These are phyloP conservation scores for Gaeumannomyces sp. DNA, from an alignment of 2,329 filamentous ascomycete species.

Conservation along the genomic window DNA sequence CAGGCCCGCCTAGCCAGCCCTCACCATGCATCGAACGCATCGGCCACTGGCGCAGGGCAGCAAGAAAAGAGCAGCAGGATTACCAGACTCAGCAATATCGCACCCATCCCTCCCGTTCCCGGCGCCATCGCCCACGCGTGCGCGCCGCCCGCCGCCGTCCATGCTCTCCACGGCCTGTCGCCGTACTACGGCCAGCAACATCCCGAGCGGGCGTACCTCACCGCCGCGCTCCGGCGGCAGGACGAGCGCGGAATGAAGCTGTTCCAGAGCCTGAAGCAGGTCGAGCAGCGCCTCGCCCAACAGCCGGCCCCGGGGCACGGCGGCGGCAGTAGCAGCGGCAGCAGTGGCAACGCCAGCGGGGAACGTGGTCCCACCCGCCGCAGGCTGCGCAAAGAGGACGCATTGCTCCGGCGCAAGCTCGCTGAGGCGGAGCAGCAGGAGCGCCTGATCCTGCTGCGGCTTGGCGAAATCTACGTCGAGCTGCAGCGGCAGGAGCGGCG, in stretches of 20 bases:
- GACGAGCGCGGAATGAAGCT: slow-evolving; percentile 31
- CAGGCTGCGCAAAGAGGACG: slow-evolving; percentile 33
- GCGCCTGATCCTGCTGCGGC: slow-evolving; percentile 34
- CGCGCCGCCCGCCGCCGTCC: too few species aligned
- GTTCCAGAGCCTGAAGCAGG: slow-evolving; percentile 29
- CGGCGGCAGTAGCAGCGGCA: too few species aligned
- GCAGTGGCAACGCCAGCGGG: slow-evolving; percentile 10
- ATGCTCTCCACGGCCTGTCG: not conserved
- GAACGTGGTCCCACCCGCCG: slow-evolving; percentile 16
- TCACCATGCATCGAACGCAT: too few species aligned
- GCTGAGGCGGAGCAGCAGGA: slow-evolving; percentile 40
- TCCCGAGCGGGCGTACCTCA: slow-evolving; percentile 41
- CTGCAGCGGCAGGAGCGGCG: slow-evolving; percentile 37
- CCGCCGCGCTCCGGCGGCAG: slow-evolving; percentile 33
- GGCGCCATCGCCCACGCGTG: too few species aligned
- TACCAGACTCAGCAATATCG: not conserved
- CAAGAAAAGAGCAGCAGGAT: not conserved
- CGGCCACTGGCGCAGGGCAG: not conserved
- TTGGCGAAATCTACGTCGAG: slow-evolving; percentile 45
- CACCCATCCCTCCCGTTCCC: too few species aligned
- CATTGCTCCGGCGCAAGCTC: slow-evolving; percentile 36
- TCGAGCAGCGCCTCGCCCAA: slow-evolving; percentile 25
- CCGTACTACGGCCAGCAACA: slow-evolving; percentile 13
- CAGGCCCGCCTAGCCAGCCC: too few species aligned
- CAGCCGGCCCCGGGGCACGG: not conserved